Conservation (phyloP, 805 yeast genomes). For the Scheffersomyces ergatensis region DNA sequence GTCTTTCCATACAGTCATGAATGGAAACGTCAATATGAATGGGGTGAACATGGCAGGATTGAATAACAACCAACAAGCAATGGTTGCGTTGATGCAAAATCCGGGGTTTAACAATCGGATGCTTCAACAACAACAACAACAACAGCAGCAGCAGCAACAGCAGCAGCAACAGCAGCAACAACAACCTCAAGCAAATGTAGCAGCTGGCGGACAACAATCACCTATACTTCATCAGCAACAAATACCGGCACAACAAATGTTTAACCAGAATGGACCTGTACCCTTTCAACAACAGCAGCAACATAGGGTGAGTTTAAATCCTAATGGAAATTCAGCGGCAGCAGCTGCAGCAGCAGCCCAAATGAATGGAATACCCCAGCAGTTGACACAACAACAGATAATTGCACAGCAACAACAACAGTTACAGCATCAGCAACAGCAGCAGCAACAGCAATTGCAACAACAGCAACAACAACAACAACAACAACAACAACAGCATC, state of each 20-base stretch:
- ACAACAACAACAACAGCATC: constrained; percentile 1
- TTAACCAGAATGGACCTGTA: constrained; percentile 11
- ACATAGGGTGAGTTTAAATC: constrained; percentile 1
- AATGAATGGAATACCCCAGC: constrained; percentile 2
- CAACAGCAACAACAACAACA: constrained; percentile 5
- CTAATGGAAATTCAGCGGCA: background rate
- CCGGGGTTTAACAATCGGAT: constrained; percentile 7
- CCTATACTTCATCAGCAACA: constrained; percentile 18
- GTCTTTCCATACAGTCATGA: background rate
- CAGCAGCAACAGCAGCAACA: constrained; percentile 19
- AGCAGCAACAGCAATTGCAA: constrained; percentile 6
- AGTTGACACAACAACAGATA: constrained; percentile 6
- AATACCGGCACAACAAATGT: constrained; percentile 19
- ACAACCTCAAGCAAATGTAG: constrained; percentile 3
- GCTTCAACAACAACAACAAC: constrained; percentile 11
- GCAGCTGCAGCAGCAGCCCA: background rate
- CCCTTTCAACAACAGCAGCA: constrained; percentile 8
- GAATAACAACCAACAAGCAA: constrained; percentile 8
- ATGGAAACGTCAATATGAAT: background rate
- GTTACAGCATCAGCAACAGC: constrained; percentile 3
- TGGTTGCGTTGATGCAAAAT: constrained; percentile 10
- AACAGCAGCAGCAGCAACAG: constrained; percentile 15
- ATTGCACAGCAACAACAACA: constrained; percentile 7
- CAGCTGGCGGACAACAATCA: constrained; percentile 6
- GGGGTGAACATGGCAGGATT: constrained; percentile 4